These are phyloP conservation scores for Ganoderma lingzhi DNA, from an alignment of 1,284 basidiomycete genomes.

Conservation along the genomic window DNA sequence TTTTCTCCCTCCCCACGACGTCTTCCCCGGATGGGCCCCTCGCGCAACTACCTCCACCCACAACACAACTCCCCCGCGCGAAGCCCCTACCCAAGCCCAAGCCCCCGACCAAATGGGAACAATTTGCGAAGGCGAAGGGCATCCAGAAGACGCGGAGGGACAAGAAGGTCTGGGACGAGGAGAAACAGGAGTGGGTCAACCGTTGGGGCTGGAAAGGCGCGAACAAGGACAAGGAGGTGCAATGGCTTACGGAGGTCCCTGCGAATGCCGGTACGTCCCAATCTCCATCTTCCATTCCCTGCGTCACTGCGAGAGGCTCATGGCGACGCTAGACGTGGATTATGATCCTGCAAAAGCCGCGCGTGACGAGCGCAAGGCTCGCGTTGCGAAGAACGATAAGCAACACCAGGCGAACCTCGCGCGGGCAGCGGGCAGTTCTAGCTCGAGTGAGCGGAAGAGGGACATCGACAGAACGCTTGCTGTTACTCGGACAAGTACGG, in stretches of 20 bases:
- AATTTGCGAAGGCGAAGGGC: conserved; percentile 94
- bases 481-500: conserved; percentile 86
- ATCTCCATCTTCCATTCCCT: background rate
- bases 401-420: conserved; percentile 86
- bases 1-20: conserved; percentile 86
- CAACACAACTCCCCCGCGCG: conserved; percentile 83
- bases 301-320: background rate
- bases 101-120: conserved; percentile 96
- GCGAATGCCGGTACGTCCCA: conserved; percentile 78
- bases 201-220: conserved; percentile 93
- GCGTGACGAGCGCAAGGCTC: conserved; percentile 80
- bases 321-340: conserved; percentile 62
- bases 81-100: conserved; percentile 96
- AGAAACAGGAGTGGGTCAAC: conserved; percentile 91
- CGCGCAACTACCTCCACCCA: conserved; percentile 82
- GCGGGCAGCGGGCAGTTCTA: conserved; percentile 48
- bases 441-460: conserved; percentile 62
- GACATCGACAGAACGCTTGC: conserved; percentile 85
- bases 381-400: conserved; percentile 86
- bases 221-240: conserved; percentile 89
- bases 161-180: conserved; percentile 93
- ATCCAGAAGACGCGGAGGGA: conserved; percentile 87
- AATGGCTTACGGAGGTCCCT: conserved; percentile 95
- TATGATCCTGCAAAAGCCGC: conserved; percentile 83
- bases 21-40: conserved; percentile 86